Evolutionary conservation across 2,329 filamentous ascomycete genomes (phyloP).

Genomic region (Gliomastix tumulicola): DNA sequence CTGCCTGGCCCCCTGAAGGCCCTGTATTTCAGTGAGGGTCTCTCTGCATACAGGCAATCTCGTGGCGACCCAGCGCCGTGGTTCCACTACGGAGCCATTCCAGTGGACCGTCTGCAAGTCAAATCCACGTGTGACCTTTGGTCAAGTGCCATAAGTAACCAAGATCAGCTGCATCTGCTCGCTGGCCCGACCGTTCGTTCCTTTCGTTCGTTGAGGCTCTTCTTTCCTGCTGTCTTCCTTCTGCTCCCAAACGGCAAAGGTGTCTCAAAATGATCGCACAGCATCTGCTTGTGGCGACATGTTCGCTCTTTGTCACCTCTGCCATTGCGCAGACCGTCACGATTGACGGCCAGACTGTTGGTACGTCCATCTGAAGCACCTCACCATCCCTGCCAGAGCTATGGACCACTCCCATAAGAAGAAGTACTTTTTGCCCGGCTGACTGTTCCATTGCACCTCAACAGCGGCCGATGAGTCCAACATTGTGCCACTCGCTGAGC

Average conservation of each 20-base stretch:
- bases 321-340: constrained; percentile 15
- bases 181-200: background rate
- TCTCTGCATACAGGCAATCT: too few relatives aligned
- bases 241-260: constrained; percentile 1
- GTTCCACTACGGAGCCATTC: background rate
- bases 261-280: constrained; percentile 2
- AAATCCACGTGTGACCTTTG: background rate
- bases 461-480: constrained; percentile 8
- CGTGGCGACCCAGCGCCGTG: background rate
- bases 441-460: too few relatives aligned
- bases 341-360: constrained; percentile 12
- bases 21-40: too few relatives aligned
- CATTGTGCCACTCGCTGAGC: constrained; percentile 7
- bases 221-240: constrained; percentile 1
- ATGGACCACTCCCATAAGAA: background rate
- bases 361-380: constrained; percentile 8
- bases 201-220: background rate
- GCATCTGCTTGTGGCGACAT: constrained; percentile 6
- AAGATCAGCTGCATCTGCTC: background rate
- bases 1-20: too few relatives aligned
- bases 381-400: background rate
- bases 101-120: background rate
- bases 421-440: background rate
- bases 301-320: constrained; percentile 7
- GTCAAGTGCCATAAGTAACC: too few relatives aligned